Evolutionary conservation across 176 grass and related monocot species (phyloP).

Genomic region (Musa acuminata): DNA sequence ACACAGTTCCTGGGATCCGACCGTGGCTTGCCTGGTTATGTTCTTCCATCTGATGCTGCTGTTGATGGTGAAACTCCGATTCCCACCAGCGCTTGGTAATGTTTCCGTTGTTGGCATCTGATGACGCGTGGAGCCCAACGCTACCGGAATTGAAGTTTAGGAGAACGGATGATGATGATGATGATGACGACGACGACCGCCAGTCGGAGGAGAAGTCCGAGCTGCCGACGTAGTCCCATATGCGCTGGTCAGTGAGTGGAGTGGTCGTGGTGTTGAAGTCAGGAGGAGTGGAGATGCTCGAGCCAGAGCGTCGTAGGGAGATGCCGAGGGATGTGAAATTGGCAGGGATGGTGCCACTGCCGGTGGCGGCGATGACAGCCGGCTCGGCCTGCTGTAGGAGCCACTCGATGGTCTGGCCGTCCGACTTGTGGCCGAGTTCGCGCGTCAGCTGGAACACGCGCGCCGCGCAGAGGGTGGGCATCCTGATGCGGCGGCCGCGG

Average conservation of each 20-base stretch:
- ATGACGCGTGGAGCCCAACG: constrained; percentile 54
- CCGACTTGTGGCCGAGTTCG: constrained; percentile 93
- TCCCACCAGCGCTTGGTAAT: constrained; percentile 75
- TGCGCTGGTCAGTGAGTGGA: constrained; percentile 32
- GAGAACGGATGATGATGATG: constrained; percentile 50
- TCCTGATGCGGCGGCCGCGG: constrained; percentile 77
- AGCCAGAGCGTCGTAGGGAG: constrained; percentile 88
- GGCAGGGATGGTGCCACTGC: constrained; percentile 89
- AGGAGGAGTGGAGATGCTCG: constrained; percentile 59
- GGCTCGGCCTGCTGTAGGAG: constrained; percentile 94
- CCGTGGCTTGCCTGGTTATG: constrained; percentile 43
- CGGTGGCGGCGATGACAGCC: constrained; percentile 88
- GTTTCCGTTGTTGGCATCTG: constrained; percentile 28
- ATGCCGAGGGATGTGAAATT: constrained; percentile 96
- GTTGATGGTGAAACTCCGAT: constrained; percentile 53
- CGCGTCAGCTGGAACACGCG: constrained; percentile 93
- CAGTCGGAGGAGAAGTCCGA: constrained; percentile 38
- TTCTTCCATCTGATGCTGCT: constrained; percentile 75
- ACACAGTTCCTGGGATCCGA: constrained; percentile 66
- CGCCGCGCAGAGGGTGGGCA: constrained; percentile 83
- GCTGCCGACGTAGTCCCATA: constrained; percentile 51
- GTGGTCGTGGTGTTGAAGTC: constrained; percentile 26
- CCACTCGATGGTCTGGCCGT: constrained; percentile 99
- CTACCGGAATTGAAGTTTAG: constrained; percentile 81
- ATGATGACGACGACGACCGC: constrained; percentile 51